These are phyloP conservation scores for Forsythia suspensa DNA, from an alignment of 257 asterid genomes.

Conservation along the genomic window DNA sequence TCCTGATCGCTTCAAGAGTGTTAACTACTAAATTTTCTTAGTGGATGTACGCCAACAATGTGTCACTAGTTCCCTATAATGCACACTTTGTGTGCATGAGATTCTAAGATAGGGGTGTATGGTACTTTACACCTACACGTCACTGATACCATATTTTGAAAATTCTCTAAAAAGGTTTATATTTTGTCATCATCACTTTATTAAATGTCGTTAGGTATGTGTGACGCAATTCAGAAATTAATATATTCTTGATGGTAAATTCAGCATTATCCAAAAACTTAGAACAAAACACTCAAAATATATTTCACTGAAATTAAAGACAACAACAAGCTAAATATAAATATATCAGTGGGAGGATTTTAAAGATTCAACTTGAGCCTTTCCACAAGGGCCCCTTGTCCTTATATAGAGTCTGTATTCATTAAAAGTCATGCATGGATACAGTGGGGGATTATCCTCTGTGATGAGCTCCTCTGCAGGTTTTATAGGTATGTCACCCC, in stretches of 20 bases:
- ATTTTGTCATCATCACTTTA: background rate
- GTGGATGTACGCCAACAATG: no score
- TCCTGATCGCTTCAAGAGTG: no score
- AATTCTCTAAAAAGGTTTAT: background rate
- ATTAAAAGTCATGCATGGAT: conserved; percentile 46
- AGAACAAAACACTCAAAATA: background rate
- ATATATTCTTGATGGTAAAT: background rate
- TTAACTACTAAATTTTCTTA: no score
- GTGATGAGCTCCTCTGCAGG: conserved; percentile 60
- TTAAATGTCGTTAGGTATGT: no score
- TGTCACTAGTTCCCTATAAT: no score
- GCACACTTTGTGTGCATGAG: no score
- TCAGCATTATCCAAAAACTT: background rate
- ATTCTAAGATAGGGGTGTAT: no score
- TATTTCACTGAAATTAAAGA: background rate
- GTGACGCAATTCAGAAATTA: background rate
- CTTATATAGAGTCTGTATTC: conserved; percentile 50
- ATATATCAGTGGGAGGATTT: conserved; percentile 21
- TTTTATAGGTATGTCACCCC: conserved; percentile 44
- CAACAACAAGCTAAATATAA: background rate
- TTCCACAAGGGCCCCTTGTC: conserved; percentile 61
- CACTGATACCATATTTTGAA: no score
- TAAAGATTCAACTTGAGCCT: conserved; percentile 57
- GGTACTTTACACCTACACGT: no score
- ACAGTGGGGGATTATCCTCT: conserved; percentile 38